These are phyloP conservation scores for Aureobasidium leucospermi DNA, from an alignment of 2,329 filamentous ascomycete genomes.

Conservation along the genomic window DNA sequence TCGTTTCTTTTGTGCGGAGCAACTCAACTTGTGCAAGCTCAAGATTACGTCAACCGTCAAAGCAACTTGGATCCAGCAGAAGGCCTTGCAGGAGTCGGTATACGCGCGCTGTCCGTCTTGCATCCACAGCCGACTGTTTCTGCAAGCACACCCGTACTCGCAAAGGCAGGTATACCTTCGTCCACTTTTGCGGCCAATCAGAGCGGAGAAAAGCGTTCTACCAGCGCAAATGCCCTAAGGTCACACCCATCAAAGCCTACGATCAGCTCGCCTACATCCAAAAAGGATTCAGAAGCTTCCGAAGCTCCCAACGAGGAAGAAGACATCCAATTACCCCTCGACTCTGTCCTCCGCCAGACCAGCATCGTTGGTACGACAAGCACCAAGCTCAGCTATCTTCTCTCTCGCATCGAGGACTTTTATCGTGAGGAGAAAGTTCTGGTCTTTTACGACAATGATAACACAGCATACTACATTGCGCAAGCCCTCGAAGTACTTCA, in stretches of 20 bases:
- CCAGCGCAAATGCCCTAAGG: slow-evolving; percentile 6
- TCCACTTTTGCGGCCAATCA: slow-evolving; percentile 34
- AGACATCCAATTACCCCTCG: slow-evolving; percentile 23
- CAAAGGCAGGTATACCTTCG: slow-evolving; percentile 30
- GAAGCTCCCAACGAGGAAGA: background rate
- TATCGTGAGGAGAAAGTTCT: slow-evolving; percentile 75
- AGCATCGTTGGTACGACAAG: slow-evolving; percentile 73
- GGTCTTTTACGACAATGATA: slow-evolving; percentile 86
- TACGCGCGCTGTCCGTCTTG: slow-evolving; percentile 21
- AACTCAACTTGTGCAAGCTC: slow-evolving; percentile 49
- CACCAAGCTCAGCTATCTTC: slow-evolving; percentile 77
- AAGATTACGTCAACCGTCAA: slow-evolving; percentile 44
- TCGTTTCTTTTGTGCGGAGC: slow-evolving; percentile 49
- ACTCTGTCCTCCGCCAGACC: slow-evolving; percentile 52
- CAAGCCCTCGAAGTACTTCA: slow-evolving; percentile 69
- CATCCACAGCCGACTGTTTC: slow-evolving; percentile 8
- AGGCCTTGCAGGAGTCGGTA: slow-evolving; percentile 26
- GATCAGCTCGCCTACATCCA: too few species aligned
- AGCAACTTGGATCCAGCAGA: slow-evolving; percentile 24
- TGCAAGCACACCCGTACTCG: background rate
- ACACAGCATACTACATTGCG: slow-evolving; percentile 78
- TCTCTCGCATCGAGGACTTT: slow-evolving; percentile 63
- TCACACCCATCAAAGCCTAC: slow-evolving; percentile 1
- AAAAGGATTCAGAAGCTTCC: background rate
- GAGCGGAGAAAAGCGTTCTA: slow-evolving; percentile 23